Evolutionary conservation across 2,329 filamentous ascomycete genomes (phyloP).

Genomic region (Stachybotrys elegans): DNA sequence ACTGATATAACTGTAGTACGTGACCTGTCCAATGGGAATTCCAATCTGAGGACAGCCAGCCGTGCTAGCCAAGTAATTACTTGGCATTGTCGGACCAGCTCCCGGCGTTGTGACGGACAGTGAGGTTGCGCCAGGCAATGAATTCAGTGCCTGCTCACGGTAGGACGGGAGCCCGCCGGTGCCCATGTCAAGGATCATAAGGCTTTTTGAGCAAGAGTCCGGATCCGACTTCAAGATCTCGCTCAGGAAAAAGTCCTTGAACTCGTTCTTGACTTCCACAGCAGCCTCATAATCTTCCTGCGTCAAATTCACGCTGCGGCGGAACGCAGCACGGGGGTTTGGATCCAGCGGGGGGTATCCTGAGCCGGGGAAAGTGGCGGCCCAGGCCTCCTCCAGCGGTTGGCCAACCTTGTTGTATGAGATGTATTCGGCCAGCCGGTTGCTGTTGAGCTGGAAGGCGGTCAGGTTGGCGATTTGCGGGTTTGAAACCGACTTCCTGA

Average conservation of each 20-base stretch:
- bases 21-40: conserved; percentile 36
- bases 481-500: conserved; percentile 2
- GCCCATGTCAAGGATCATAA: conserved; percentile 37
- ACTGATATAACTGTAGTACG: conserved; percentile 32
- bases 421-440: conserved; percentile 6
- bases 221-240: conserved; percentile 7
- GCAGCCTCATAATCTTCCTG: conserved; percentile 4
- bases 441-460: conserved; percentile 6
- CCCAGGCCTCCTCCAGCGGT: conserved; percentile 2
- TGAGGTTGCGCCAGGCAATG: conserved; percentile 23
- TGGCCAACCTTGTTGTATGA: conserved; percentile 5
- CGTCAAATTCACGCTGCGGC: conserved; percentile 4
- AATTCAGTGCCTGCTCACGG: conserved; percentile 26
- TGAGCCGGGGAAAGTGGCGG: conserved; percentile 1
- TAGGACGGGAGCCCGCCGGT: conserved; percentile 34
- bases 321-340: conserved; percentile 6
- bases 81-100: conserved; percentile 24
- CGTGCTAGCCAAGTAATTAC: conserved; percentile 19
- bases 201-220: conserved; percentile 30
- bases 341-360: conserved; percentile 7
- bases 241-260: conserved; percentile 1
- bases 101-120: conserved; percentile 23
- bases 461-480: conserved; percentile 4
- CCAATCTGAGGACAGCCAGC: conserved; percentile 32
- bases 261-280: conserved; percentile 1